Base-by-base conservation (phyloP, 805 yeast genomes). In the Schwanniomyces sp. region DNA sequence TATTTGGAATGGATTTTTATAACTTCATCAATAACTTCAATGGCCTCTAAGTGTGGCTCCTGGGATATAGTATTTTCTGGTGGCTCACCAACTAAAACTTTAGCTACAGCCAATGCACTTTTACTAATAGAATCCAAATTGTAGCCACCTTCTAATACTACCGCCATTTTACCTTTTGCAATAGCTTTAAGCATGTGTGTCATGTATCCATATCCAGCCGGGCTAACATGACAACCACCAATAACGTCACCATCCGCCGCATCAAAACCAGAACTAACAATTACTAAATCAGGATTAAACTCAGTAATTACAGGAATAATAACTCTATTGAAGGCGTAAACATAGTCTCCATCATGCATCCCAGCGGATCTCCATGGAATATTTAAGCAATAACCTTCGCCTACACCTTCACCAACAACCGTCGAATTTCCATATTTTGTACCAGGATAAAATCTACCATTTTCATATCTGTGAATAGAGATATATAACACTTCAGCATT, bases 211-310 rank as follows among this genome's bases (percentile, higher is more conserved):
- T 94, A 94, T 11, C 97, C 96, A 34, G 91, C 86, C 1, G 99
- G 99, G 0, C 96, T 79, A 1, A 94, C 96, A 63, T 89, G 95
- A 65, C 97, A 94, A 41, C 92, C 96, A 9, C 99, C 99, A 52
- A 94, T 88, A 49, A 90, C 85, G 67, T 94, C 99, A 50, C 98
- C 98, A 59, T 89, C 96, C 1, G 99, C 99, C 17, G 99, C 99
- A 70, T 94, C 99, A 58, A 94, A 94, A 0, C 99, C 99, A 0
- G 98, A 85, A 16, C 96, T 88, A 28, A 94, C 84, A 30, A 94
- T 89, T 4, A 91, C 92, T 53, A 94, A 75, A 69, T 94, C 99
- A 0, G 99, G 97, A 59, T 85, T 84, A 59, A 86, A 94, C 64
- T 94, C 99, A 48, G 83, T 69, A 46, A 94, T 86, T 43, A 91